These are phyloP conservation scores for Aspergillus transmontanensis DNA, from an alignment of 2,329 filamentous ascomycete species.

Conservation along the genomic window DNA sequence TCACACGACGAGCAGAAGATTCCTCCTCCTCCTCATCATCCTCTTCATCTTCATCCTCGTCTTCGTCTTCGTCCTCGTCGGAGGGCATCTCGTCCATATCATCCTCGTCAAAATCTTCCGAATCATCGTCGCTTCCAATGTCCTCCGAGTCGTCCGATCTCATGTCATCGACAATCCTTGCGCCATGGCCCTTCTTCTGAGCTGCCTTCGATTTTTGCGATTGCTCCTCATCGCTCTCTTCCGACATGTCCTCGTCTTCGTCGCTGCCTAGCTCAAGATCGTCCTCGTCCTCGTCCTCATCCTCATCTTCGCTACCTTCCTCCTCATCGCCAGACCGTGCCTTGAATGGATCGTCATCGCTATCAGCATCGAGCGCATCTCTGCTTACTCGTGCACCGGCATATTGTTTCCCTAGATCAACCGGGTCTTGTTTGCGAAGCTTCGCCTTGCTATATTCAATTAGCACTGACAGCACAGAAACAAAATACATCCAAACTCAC, in stretches of 20 bases:
- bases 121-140: slow-evolving; percentile 25
- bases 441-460: slow-evolving; percentile 68
- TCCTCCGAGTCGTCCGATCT: slow-evolving; percentile 30
- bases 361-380: slow-evolving; percentile 62
- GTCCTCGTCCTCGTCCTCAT: slow-evolving; percentile 26
- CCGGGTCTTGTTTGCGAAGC: slow-evolving; percentile 70
- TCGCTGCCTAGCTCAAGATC: slow-evolving; percentile 27
- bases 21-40: slow-evolving; percentile 32
- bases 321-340: slow-evolving; percentile 41
- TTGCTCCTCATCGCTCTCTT: slow-evolving; percentile 18
- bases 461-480: slow-evolving; percentile 15
- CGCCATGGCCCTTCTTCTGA: slow-evolving; percentile 21
- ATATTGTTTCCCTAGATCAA: slow-evolving; percentile 77
- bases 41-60: slow-evolving; percentile 24
- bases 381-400: slow-evolving; percentile 75
- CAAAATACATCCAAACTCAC: slow-evolving; percentile 41
- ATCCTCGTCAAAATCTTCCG: slow-evolving; percentile 29
- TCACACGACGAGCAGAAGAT: slow-evolving; percentile 20
- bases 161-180: slow-evolving; percentile 21
- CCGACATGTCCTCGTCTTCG: slow-evolving; percentile 30
- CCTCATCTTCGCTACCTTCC: slow-evolving; percentile 31
- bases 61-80: slow-evolving; percentile 30
- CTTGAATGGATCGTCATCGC: slow-evolving; percentile 51
- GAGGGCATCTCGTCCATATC: slow-evolving; percentile 24
- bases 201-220: slow-evolving; percentile 6